phyloP scores from a whole-genome alignment of 2,329 filamentous ascomycete genomes.

The Hypoxylon sp. region DNA sequence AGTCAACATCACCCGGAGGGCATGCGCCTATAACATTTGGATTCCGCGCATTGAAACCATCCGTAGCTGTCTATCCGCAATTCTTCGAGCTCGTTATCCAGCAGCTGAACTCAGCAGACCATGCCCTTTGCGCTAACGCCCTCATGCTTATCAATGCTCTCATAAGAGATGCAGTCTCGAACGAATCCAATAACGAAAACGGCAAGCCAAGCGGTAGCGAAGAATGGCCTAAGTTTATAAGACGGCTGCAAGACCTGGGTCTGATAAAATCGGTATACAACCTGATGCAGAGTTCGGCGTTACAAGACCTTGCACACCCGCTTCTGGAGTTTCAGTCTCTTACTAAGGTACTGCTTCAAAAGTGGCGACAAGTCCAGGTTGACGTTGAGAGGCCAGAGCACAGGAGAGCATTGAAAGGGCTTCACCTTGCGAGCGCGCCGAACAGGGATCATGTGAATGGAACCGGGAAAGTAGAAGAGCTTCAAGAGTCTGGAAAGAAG shows the following conservation, averaged over 20 bases:
- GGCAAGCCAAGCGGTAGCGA: conserved; percentile 62
- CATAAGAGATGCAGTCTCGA: conserved; percentile 90
- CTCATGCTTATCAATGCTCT: conserved; percentile 95
- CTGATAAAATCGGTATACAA: conserved; percentile 92
- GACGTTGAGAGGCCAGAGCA: conserved; percentile 92
- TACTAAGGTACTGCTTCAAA: conserved; percentile 87
- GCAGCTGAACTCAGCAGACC: conserved; percentile 92
- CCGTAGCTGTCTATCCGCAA: conserved; percentile 89
- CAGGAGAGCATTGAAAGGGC: conserved; percentile 84
- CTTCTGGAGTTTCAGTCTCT: conserved; percentile 93
- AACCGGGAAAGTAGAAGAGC: conserved; percentile 56
- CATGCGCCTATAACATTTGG: conserved; percentile 77
- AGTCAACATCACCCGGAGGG: conserved; percentile 64
- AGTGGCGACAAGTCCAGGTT: conserved; percentile 88
- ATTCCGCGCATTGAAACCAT: conserved; percentile 91
- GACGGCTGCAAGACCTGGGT: conserved; percentile 90
- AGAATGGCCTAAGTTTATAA: conserved; percentile 97
- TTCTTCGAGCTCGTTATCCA: conserved; percentile 96
- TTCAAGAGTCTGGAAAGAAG: conserved; percentile 64
- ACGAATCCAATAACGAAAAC: conserved; percentile 65
- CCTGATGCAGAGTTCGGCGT: conserved; percentile 92
- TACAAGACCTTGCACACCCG: conserved; percentile 91
- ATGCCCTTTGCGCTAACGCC: conserved; percentile 94
- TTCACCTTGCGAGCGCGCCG: conserved; percentile 86
- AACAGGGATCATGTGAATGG: conserved; percentile 55